Evolutionary conservation across 139 green algal species (phyloP), one percentile per base, ranked within the genome.

Genomic region (Pleodorina starrii): DNA sequence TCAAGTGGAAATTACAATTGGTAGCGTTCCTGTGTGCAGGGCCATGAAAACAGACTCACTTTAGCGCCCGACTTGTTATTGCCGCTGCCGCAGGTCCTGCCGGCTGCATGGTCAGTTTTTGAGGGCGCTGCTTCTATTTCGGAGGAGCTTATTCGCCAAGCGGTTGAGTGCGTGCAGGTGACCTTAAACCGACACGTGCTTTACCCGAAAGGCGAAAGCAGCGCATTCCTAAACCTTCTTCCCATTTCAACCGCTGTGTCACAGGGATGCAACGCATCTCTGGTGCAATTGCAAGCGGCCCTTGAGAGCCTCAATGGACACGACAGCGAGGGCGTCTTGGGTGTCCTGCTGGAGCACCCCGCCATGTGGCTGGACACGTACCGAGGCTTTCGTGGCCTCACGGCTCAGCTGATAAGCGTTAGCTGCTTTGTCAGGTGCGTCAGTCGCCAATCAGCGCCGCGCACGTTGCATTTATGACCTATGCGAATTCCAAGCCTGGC

Each of bases 321-420:
- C 32, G 38, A 87, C 36, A 72, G 35, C 60, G 60, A 87, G 21
- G 81, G 81, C 60, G 5, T 87, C 5, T 42, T 87, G 16, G 81
- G 60, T 7, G 44, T 87, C 5, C 42, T 87, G 14, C n/a, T 87
- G 81, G 59, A 87, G 59, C 81, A 87, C 36, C 38, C 54, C 60
- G 29, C 81, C 2, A 42, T 42, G 6, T 87, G 81, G 81, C 42
- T 87, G 36, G 81, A 87, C 42, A 36, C 69, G 19, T 87, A 87
- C 60, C 42, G 81, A 12, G 81, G 42, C 11, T 78, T 87, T 29
- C 81, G 81, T 29, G 43, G 10, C 29, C 59, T 87, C 14, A 87
- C 81, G 17, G 60, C 60, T 27, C 81, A 87, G n/a, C 59, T 87
- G 5, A 29, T 77, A 1, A 60, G 16, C 2, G 38, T 87, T 0